phyloP scores from a whole-genome alignment of 768 basidiomycete genomes.

The Naganishia friedmannii region DNA sequence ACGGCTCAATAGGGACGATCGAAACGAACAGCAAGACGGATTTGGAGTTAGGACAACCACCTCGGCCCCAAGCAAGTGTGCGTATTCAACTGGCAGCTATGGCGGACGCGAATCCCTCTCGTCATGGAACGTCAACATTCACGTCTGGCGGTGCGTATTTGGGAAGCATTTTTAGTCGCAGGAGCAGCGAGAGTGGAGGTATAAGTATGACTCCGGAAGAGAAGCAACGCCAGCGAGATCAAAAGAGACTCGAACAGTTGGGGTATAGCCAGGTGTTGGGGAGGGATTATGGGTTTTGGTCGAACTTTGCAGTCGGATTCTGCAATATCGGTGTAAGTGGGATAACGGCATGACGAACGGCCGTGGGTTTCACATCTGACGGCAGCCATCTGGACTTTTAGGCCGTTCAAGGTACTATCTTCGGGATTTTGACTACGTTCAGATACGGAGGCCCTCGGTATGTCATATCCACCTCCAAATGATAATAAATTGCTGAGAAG shows the following conservation, averaged over 20 bases:
- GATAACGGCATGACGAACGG: no score
- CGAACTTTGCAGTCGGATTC: slow-evolving; percentile 45
- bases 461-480: slow-evolving; percentile 17
- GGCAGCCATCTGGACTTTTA: neutral
- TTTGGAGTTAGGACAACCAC: neutral
- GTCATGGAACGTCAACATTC: neutral
- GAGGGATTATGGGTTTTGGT: slow-evolving; percentile 51
- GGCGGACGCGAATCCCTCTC: neutral
- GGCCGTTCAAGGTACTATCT: slow-evolving; percentile 42
- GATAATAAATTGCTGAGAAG: neutral
- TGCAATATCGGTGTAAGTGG: slow-evolving; percentile 48
- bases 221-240: slow-evolving; percentile 26
- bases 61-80: neutral
- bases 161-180: slow-evolving; percentile 5
- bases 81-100: neutral
- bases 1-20: neutral
- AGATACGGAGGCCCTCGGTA: slow-evolving; percentile 48
- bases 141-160: slow-evolving; percentile 1
- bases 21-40: neutral
- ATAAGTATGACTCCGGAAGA: slow-evolving; percentile 22
- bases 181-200: slow-evolving; percentile 13
- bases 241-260: slow-evolving; percentile 41
- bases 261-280: slow-evolving; percentile 50
- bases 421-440: slow-evolving; percentile 47
- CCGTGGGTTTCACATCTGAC: no score